Base-by-base conservation (phyloP, 2,329 filamentous ascomycete species). In the Diaporthe sp. region DNA sequence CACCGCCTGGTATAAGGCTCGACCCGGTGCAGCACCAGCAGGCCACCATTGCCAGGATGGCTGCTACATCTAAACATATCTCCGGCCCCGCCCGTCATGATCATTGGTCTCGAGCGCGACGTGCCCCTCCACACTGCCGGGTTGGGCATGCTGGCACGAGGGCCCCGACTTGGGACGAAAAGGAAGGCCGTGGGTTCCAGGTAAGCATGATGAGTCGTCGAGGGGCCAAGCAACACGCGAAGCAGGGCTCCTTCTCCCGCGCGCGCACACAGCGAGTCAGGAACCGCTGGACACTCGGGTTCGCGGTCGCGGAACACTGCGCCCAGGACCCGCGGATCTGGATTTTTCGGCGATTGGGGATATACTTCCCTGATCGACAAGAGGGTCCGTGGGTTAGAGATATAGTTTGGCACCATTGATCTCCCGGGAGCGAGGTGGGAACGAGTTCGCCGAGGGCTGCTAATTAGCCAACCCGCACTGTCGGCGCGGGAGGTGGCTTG, bases 341-440 rank as follows among this genome's bases (percentile, higher is more conserved):
- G 65, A 17, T 49, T 55, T 31, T 49, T 67, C 44, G 46, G 62
- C 28, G 42, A 37, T 49, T 51, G 44, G 34, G 53, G 53, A 31
- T 19, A 55, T 22, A 39, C 34, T 42, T 31, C 12, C 19, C 31
- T 69, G 65, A 53, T 55, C 49, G n/a, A 55, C 49, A 31, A 42
- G 65, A 68, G 49, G 65, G 34, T 31, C 65, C 65, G 49, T 55
- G 65, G 49, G 65, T 69, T 42, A 69, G 49, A 69, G 65, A 69
- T 69, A 69, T 55, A 69, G 65, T 69, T 69, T 55, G 34, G n/a
- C 65, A 31, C 65, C 46, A 51, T 28, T 55, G 49, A 42, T 69
- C 65, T 69, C 49, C 65, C 65, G 49, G 49, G 46, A 55, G 34
- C 46, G 46, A 37, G 65, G 65, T 68, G 65, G 49, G 65, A 53